A percentile compares a stretch with the other conserved stretches of the same genome.
Conservation (phyloP, 208 protist genomes). For the Acanthamoeba lenticulata region DNA sequence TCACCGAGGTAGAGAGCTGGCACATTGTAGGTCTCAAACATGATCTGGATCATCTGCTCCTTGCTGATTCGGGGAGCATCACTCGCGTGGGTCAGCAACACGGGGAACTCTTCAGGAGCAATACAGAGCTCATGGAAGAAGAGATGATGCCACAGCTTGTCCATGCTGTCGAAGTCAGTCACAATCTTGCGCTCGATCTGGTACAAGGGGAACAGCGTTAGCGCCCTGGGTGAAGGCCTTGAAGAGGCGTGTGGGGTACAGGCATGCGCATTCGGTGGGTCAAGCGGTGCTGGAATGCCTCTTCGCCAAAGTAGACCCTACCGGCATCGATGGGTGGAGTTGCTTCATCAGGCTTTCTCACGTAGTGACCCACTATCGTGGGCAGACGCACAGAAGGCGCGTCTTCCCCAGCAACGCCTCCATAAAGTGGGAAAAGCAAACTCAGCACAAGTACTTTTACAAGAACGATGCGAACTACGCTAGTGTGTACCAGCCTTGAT, state of each 20-base stretch:
- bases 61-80: slow-evolving; percentile 84
- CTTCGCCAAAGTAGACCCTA: no score
- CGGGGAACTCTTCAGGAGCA: slow-evolving; percentile 79
- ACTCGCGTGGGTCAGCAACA: slow-evolving; percentile 79
- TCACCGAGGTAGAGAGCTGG: slow-evolving; percentile 64
- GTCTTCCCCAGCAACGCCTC: slow-evolving; percentile 90
- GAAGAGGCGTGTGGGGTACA: no score
- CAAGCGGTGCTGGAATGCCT: no score
- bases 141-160: slow-evolving; percentile 86
- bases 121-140: slow-evolving; percentile 85
- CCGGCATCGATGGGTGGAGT: background rate
- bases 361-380: slow-evolving; percentile 85
- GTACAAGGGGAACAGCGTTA: no score
- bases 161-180: no score
- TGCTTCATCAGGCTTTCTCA: background rate
- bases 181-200: no score
- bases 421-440: background rate
- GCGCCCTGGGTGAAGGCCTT: no score
- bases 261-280: no score
- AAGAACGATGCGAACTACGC: no score
- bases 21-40: slow-evolving; percentile 86
- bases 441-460: background rate
- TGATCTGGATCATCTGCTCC: slow-evolving; percentile 89
- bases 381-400: slow-evolving; percentile 92
- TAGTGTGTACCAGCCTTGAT: background rate